Evolutionary conservation across 441 rosid genomes (phyloP).

Genomic region (Eutrema salsugineum): DNA sequence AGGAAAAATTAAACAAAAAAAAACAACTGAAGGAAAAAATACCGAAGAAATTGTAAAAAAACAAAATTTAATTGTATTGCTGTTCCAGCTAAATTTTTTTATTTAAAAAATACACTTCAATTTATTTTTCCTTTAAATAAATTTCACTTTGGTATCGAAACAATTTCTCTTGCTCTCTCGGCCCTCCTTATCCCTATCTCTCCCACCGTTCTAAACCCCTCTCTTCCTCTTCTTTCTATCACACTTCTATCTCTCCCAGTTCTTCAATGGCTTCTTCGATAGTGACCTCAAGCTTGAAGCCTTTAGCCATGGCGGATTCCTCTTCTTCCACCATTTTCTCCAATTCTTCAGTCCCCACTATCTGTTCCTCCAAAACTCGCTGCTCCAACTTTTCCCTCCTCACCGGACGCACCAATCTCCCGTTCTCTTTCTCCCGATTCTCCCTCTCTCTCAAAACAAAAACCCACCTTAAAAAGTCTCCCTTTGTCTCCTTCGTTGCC

Average conservation of each 20-base stretch:
- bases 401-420: slow-evolving; percentile 39
- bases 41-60: too few relatives aligned
- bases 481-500: slow-evolving; percentile 47
- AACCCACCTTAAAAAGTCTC: slow-evolving; percentile 33
- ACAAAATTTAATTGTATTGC: too few relatives aligned
- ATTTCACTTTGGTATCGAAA: neutral
- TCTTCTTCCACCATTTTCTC: slow-evolving; percentile 42
- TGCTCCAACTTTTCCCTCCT: slow-evolving; percentile 33
- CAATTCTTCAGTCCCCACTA: slow-evolving; percentile 35
- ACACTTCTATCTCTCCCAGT: slow-evolving; percentile 7
- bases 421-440: slow-evolving; percentile 30
- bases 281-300: slow-evolving; percentile 40
- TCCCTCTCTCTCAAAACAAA: slow-evolving; percentile 35
- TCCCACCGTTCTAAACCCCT: slow-evolving; percentile 28
- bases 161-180: neutral
- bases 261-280: slow-evolving; percentile 38
- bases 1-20: too few relatives aligned
- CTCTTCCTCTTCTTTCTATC: slow-evolving; percentile 19
- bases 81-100: too few relatives aligned
- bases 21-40: too few relatives aligned
- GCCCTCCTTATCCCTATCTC: slow-evolving; percentile 34
- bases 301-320: slow-evolving; percentile 52
- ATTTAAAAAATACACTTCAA: too few relatives aligned
- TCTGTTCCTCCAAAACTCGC: slow-evolving; percentile 33
- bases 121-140: neutral